Evolutionary conservation across 2,329 filamentous ascomycete species (phyloP), one percentile per base, ranked within the genome.

Genomic region (Nothophaeocryptopus gaeumannii): DNA sequence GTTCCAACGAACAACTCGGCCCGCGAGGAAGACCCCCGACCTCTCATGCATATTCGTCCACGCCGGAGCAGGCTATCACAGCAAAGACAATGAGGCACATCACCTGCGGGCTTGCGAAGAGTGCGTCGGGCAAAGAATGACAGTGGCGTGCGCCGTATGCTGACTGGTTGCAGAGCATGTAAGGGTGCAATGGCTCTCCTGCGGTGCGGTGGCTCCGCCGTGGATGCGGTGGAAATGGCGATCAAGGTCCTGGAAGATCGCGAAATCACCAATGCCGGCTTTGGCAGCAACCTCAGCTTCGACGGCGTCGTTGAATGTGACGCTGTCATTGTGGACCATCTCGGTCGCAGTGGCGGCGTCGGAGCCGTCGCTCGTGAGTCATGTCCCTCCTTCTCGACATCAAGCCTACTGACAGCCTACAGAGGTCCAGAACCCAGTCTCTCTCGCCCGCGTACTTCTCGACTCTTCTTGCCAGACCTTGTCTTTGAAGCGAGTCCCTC

Each of bases 231-330:
- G 15, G 93, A 96, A 69, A 85, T 87, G 41, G 89, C 92, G 20
- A 83, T 99, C 63, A 88, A 86, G 59, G 78, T 89, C 14, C 82
- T 99, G 13, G 93, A 99, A 71, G 89, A 99, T 67, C 85, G 87
- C 50, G 90, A 96, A 63, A 95, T 99, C 58, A 99, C 95, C 32
- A 99, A 99, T 68, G 88, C 92, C 33, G 93, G 93, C 0, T 97
- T 88, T 67, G 93, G 95, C 39, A 99, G 93, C 71, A 99, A 99
- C 63, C 75, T 99, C 16, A 85, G 89, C 38, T 88, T 95, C 55
- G 86, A 96, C 60, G 93, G 93, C 1, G 81, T 84, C 1, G 93
- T 97, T 10, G 93, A 99, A 69, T 95, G 91, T 61, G 93, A 99
- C 74, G 93, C 93, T 47, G 91, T 89, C 0, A 81, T 99, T 46